Base-by-base conservation (phyloP, 768 basidiomycete species). In the Serendipita sp. region DNA sequence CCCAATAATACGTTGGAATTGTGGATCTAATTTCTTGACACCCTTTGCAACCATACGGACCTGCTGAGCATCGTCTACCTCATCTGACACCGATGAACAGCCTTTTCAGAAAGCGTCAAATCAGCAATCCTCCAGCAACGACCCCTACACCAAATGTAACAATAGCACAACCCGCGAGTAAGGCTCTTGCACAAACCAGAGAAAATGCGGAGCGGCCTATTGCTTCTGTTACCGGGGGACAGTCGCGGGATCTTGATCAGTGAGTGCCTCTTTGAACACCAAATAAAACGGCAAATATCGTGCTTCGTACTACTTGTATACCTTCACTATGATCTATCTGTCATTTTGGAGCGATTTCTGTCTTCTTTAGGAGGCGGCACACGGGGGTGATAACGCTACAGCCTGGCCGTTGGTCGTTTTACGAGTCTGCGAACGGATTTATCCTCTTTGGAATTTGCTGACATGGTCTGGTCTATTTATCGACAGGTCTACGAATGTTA, bases 91-190 rank as follows among this genome's bases (percentile, higher is more conserved):
- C 45, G 26, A 26, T 33, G 24, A 58, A 9, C 24, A 13, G 17
- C 26, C 30, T 58, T 58, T 58, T 58, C 53, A 58, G 53, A 58
- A 58, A 58, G 53, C 53, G 53, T 24, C 22, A 58, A 26, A 31
- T 24, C 17, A 58, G 53, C 53, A 13, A 58, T 13, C 17, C 53
- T 22, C 17, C 17, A 9, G 22, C 53, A 4, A 58, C 53, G 11
- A 26, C 53, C 11, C 33, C 33, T 28, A 13, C 51, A 33, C 33
- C 66, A n/a, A 61, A 73, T 68, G 82, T 84, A 67, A 79, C 82
- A 44, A 74, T 84, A 61, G 75, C 80, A 4, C 82, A 84, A 70
- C 81, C 83, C 5, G 81, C 84, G 4, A 82, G 79, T 64, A 83
- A 86, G 70, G 84, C 85, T 34, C 78, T 86, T 5, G 82, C 82